phyloP scores from a whole-genome alignment of 1,284 basidiomycete species.

The Cryptococcus sp. region DNA sequence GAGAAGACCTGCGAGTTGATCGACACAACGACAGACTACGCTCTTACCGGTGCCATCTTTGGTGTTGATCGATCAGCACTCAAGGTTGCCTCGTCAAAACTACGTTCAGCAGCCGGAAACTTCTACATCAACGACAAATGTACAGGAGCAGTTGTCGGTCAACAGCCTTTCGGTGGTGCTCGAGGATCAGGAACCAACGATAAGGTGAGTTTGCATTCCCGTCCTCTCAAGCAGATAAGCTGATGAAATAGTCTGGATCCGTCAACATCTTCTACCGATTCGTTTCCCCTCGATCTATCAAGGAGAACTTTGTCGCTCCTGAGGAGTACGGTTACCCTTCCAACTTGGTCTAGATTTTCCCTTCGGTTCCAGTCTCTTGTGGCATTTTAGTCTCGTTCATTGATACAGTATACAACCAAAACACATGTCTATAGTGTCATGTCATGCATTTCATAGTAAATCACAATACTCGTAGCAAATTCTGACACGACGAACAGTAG shows the following conservation, averaged over 20 bases:
- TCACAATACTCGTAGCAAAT: background rate
- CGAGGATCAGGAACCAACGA: slow-evolving; percentile 95
- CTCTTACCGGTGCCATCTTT: slow-evolving; percentile 87
- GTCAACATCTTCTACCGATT: slow-evolving; percentile 87
- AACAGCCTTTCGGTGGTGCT: slow-evolving; percentile 95
- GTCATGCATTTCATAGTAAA: background rate
- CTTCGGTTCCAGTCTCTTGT: background rate
- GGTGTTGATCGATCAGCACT: slow-evolving; percentile 72
- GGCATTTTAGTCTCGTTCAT: background rate
- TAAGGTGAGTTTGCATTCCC: slow-evolving; percentile 51
- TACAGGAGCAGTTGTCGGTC: slow-evolving; percentile 91
- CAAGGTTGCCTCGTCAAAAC: slow-evolving; percentile 66
- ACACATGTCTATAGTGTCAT: background rate
- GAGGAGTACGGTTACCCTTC: slow-evolving; percentile 78
- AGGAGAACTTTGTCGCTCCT: slow-evolving; percentile 85
- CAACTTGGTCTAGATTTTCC: slow-evolving; percentile 59
- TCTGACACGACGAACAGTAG: background rate
- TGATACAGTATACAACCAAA: background rate
- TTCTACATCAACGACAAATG: slow-evolving; percentile 90
- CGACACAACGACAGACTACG: slow-evolving; percentile 83
- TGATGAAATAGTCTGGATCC: slow-evolving; percentile 61
- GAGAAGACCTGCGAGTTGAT: slow-evolving; percentile 82
- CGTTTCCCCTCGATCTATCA: slow-evolving; percentile 85
- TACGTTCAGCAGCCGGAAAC: slow-evolving; percentile 69
- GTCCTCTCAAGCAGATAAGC: background rate